Conservation (phyloP, 345 rosid species). For the Reutealis trisperma region DNA sequence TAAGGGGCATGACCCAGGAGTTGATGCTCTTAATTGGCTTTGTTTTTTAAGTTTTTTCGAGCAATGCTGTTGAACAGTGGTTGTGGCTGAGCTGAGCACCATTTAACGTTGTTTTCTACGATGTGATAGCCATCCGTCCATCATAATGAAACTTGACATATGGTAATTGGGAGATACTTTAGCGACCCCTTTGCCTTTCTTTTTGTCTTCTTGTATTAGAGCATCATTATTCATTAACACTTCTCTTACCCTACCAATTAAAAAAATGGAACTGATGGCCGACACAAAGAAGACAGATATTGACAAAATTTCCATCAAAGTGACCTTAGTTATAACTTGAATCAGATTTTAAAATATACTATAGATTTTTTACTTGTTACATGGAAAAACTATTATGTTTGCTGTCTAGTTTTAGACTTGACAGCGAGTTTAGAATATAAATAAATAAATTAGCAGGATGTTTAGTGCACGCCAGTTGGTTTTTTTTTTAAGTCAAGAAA, state of each 20-base stretch:
- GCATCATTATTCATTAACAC: neutral
- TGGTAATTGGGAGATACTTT: neutral
- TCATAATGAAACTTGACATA: neutral
- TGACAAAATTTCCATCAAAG: neutral
- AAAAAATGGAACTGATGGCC: neutral
- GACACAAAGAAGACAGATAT: neutral
- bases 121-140: slow-evolving; percentile 1
- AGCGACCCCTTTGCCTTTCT: neutral
- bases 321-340: neutral
- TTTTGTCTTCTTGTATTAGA: neutral
- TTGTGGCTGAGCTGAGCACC: too few species aligned
- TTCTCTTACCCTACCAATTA: neutral
- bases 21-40: too few species aligned
- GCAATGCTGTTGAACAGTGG: too few species aligned
- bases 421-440: too few species aligned
- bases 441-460: too few species aligned
- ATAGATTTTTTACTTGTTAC: too few species aligned
- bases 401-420: too few species aligned
- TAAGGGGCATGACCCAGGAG: too few species aligned
- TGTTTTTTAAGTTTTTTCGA: too few species aligned
- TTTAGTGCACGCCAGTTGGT: too few species aligned
- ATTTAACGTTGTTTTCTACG: neutral
- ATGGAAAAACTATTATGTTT: neutral
- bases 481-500: too few species aligned
- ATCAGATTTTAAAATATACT: neutral